Percentiles rank a stretch among this genome's conserved stretches.
Evolutionary conservation across 169 alveolate species (phyloP).

Genomic region (Theileria sp.): DNA sequence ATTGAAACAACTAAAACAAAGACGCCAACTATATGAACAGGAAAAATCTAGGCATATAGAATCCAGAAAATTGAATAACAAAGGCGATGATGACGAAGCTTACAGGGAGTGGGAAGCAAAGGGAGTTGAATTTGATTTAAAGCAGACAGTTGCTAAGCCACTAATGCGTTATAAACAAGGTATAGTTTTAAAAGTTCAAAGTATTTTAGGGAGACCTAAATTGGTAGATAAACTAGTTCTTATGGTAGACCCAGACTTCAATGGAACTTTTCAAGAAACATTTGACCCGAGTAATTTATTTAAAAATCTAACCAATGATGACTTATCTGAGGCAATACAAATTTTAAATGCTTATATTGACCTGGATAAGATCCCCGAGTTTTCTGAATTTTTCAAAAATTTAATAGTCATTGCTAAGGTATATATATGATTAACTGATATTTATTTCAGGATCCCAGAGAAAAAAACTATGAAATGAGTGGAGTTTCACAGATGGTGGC

Average conservation of each 20-base stretch:
- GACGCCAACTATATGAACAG: slow-evolving; percentile 60
- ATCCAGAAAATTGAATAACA: slow-evolving; percentile 39
- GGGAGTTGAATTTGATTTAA: slow-evolving; percentile 63
- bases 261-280: background rate
- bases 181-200: background rate
- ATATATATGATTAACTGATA: background rate
- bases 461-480: background rate
- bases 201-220: slow-evolving; percentile 40
- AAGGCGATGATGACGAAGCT: slow-evolving; percentile 66
- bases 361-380: slow-evolving; percentile 10
- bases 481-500: slow-evolving; percentile 44
- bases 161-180: slow-evolving; percentile 45
- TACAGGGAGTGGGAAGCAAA: slow-evolving; percentile 63
- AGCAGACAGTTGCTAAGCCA: slow-evolving; percentile 66
- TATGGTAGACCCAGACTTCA: slow-evolving; percentile 5
- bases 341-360: slow-evolving; percentile 34
- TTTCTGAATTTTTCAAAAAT: slow-evolving; percentile 4
- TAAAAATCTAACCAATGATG: slow-evolving; percentile 3
- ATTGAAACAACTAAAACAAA: slow-evolving; percentile 66
- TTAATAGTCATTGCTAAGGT: slow-evolving; percentile 25
- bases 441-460: background rate
- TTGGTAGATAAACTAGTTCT: slow-evolving; percentile 39
- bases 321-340: slow-evolving; percentile 26
- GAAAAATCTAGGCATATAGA: slow-evolving; percentile 62
- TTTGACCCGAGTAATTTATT: slow-evolving; percentile 14